phyloP scores from a whole-genome alignment of 2,329 filamentous ascomycete species.

The Dissoconium aciculare region DNA sequence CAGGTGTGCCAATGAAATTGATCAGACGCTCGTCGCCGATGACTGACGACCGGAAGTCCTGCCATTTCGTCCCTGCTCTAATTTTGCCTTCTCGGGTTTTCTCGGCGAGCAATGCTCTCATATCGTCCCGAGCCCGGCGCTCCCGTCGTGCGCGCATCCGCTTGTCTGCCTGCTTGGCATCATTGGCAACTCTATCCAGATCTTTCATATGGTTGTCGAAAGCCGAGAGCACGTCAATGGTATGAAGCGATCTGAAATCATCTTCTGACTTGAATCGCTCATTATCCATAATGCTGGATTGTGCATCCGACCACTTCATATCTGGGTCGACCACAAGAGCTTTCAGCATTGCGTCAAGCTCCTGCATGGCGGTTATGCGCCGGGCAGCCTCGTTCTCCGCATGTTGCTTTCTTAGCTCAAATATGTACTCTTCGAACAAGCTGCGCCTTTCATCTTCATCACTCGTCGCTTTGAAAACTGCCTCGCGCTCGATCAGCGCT shows the following conservation, averaged over 20 bases:
- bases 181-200: constrained; percentile 81
- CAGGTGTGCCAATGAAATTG: constrained; percentile 62
- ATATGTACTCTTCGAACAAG: constrained; percentile 85
- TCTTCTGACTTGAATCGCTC: constrained; percentile 64
- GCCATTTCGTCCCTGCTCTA: constrained; percentile 84
- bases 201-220: constrained; percentile 94
- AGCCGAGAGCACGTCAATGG: constrained; percentile 77
- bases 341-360: constrained; percentile 62
- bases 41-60: constrained; percentile 58
- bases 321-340: constrained; percentile 78
- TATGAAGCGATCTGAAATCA: constrained; percentile 72
- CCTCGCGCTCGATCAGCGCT: constrained; percentile 87
- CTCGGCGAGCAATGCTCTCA: constrained; percentile 58
- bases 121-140: constrained; percentile 73
- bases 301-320: constrained; percentile 85
- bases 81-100: constrained; percentile 64
- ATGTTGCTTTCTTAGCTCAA: constrained; percentile 67
- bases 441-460: constrained; percentile 76
- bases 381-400: constrained; percentile 56
- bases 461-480: constrained; percentile 81
- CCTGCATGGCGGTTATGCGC: constrained; percentile 70
- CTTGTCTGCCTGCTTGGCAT: constrained; percentile 77
- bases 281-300: constrained; percentile 63
- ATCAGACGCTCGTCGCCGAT: constrained; percentile 69
- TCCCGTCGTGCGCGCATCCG: constrained; percentile 64